These are phyloP conservation scores for Brettanomyces sp. DNA, from an alignment of 805 yeast species.

Conservation along the genomic window DNA sequence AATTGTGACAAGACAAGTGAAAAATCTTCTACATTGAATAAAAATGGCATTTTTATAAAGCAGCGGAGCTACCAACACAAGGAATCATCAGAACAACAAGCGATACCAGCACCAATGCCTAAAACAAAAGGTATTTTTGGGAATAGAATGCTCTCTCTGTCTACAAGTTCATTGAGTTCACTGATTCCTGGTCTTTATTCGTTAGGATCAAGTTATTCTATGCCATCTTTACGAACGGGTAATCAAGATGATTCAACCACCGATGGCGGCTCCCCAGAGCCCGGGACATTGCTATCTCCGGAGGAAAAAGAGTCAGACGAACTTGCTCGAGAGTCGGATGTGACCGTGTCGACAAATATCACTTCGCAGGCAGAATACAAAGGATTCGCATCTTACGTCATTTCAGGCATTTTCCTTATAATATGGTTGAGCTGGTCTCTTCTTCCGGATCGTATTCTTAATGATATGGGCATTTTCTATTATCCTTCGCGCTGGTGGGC, in stretches of 20 bases:
- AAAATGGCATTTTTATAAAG: too few relatives aligned
- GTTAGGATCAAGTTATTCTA: conserved; percentile 17
- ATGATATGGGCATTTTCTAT: conserved; percentile 48
- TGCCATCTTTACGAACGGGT: conserved; percentile 8
- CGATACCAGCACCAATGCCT: too few relatives aligned
- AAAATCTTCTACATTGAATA: too few relatives aligned
- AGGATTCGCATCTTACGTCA: conserved; percentile 77
- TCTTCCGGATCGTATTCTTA: conserved; percentile 50
- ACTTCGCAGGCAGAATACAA: conserved; percentile 68
- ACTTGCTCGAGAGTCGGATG: conserved; percentile 58
- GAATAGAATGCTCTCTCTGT: conserved; percentile 17
- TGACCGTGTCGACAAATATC: conserved; percentile 45
- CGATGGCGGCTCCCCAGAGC: conserved; percentile 2
- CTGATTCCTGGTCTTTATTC: conserved; percentile 21
- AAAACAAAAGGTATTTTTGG: background rate
- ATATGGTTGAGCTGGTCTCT: conserved; percentile 69
- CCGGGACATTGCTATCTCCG: too few relatives aligned
- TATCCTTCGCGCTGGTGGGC: conserved; percentile 94
- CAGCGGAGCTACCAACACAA: too few relatives aligned
- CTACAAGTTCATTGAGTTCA: conserved; percentile 24
- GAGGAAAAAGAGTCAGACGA: conserved; percentile 31
- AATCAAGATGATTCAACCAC: conserved; percentile 9
- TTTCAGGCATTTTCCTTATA: conserved; percentile 46
- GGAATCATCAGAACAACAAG: too few relatives aligned
- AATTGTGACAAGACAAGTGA: too few relatives aligned